These are phyloP conservation scores for Halophytophthora polymorphica DNA, from an alignment of 352 stramenopile species.

Conservation along the genomic window DNA sequence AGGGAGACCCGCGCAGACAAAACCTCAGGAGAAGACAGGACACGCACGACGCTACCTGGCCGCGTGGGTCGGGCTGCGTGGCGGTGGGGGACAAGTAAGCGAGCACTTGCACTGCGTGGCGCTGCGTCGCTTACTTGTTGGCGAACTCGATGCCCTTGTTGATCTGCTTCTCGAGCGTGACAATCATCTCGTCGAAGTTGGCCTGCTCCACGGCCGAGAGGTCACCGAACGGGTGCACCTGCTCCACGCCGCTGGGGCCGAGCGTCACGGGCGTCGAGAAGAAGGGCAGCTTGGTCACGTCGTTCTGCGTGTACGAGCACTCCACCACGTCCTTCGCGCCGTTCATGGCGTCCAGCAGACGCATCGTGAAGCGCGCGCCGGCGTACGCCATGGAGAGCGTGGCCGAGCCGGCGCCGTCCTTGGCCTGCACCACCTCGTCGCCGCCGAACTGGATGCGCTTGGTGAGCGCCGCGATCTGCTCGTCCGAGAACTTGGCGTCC, in stretches of 20 bases:
- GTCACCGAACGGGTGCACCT: conserved; percentile 92
- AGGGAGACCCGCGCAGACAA: too few species aligned
- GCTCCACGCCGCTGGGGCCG: conserved; percentile 94
- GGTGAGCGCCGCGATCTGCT: conserved; percentile 94
- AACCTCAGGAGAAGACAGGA: too few species aligned
- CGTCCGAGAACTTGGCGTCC: conserved; percentile 91
- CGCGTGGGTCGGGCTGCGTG: too few species aligned
- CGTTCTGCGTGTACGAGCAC: conserved; percentile 97
- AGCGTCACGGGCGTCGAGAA: conserved; percentile 96
- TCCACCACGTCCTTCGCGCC: conserved; percentile 94
- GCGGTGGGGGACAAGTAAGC: too few species aligned
- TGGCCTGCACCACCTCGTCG: conserved; percentile 95
- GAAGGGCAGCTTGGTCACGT: conserved; percentile 93
- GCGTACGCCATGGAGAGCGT: conserved; percentile 99
- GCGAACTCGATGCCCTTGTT: conserved; percentile 85
- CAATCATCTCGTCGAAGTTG: conserved; percentile 90
- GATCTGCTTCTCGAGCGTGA: conserved; percentile 85
- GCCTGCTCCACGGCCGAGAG: conserved; percentile 79
- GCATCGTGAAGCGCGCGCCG: conserved; percentile 92
- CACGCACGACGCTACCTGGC: too few species aligned
- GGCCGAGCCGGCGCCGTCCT: conserved; percentile 97
- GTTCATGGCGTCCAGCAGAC: conserved; percentile 93
- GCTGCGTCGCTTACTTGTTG: conserved; percentile 45
- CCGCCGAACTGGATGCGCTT: conserved; percentile 94
- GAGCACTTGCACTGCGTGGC: too few species aligned